Percentiles rank a stretch among this genome's conserved stretches.
Conservation (phyloP, 441 rosid species). For the Capsella rubella region DNA sequence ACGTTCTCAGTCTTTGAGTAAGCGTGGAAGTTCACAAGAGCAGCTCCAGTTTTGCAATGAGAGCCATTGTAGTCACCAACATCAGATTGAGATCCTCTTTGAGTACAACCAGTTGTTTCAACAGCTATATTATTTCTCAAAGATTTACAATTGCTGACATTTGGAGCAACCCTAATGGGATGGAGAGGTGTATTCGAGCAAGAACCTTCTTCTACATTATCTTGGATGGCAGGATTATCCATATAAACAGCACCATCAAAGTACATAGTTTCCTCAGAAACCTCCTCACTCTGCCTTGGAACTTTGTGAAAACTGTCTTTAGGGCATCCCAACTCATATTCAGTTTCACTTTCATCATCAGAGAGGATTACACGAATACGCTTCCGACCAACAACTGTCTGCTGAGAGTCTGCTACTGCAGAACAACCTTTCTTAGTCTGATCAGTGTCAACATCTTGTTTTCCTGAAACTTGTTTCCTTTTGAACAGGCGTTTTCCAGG, state of each 20-base stretch:
- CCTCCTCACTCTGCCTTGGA: slow-evolving; percentile 49
- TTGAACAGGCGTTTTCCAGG: slow-evolving; percentile 50
- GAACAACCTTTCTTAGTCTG: slow-evolving; percentile 49
- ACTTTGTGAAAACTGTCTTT: slow-evolving; percentile 43
- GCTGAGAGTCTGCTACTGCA: slow-evolving; percentile 54
- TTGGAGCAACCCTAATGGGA: slow-evolving; percentile 49
- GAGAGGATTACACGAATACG: slow-evolving; percentile 76
- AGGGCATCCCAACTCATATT: slow-evolving; percentile 50
- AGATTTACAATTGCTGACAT: slow-evolving; percentile 51
- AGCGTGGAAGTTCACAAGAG: slow-evolving; percentile 52
- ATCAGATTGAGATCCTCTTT: slow-evolving; percentile 59
- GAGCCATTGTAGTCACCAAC: slow-evolving; percentile 52
- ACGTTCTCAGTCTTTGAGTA: slow-evolving; percentile 54
- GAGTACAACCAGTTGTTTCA: slow-evolving; percentile 49
- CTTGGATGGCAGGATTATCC: slow-evolving; percentile 49
- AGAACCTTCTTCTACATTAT: slow-evolving; percentile 69
- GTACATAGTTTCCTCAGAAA: slow-evolving; percentile 63
- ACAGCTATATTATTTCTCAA: slow-evolving; percentile 49
- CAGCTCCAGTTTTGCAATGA: slow-evolving; percentile 46
- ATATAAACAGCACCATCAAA: slow-evolving; percentile 47
- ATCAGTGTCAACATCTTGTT: slow-evolving; percentile 43
- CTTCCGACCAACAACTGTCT: slow-evolving; percentile 68
- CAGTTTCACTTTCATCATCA: slow-evolving; percentile 84
- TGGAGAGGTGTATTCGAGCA: slow-evolving; percentile 60
- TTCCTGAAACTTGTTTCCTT: slow-evolving; percentile 46